Percentiles rank a stretch among this genome's conserved stretches.
These are phyloP conservation scores for Fraxinus ornus DNA, from an alignment of 305 asterid species.

Conservation along the genomic window DNA sequence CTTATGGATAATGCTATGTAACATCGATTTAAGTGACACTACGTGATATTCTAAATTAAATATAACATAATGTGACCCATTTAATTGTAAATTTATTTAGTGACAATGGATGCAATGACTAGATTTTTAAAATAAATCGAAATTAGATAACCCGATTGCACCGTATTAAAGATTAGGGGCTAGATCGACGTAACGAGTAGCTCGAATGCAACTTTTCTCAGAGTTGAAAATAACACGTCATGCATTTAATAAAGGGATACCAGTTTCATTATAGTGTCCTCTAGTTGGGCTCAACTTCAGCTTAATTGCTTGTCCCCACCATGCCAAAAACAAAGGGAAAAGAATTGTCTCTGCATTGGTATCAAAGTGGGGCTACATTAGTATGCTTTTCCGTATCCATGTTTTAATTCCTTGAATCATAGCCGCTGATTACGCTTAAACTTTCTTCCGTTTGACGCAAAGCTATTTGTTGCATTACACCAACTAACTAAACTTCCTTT, in stretches of 20 bases:
- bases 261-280: not conserved
- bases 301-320: not conserved
- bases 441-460: conserved; percentile 35
- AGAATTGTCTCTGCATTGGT: not conserved
- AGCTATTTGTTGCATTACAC: conserved; percentile 17
- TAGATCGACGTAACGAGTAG: not conserved
- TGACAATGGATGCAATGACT: not conserved
- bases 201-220: not conserved
- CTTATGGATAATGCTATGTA: too few species aligned
- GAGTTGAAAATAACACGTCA: not conserved
- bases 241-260: not conserved
- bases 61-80: too few species aligned
- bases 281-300: not conserved
- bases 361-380: not conserved
- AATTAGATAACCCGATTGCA: not conserved
- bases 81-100: not conserved
- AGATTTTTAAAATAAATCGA: not conserved
- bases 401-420: conserved; percentile 24
- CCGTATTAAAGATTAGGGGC: not conserved
- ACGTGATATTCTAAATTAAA: not conserved
- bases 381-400: not conserved
- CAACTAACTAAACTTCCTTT: conserved; percentile 5
- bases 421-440: conserved; percentile 52
- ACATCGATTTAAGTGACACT: too few species aligned
- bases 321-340: not conserved